Evolutionary conservation across 768 basidiomycete species (phyloP).

Genomic region (Boletus patriciae): DNA sequence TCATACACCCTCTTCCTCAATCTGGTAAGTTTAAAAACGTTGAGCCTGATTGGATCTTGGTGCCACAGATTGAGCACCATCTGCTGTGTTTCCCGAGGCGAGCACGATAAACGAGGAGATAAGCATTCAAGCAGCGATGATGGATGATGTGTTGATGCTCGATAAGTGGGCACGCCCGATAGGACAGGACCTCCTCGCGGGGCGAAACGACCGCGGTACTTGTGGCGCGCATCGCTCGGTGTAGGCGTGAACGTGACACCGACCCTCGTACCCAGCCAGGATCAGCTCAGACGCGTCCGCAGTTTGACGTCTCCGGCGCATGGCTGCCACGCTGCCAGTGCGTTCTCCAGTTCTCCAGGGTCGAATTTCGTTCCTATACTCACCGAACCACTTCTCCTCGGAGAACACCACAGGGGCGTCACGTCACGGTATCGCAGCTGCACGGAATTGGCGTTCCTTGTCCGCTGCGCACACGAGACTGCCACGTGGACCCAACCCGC

Average conservation of each 20-base stretch:
- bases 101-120: neutral
- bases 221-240: neutral
- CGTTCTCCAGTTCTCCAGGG: no score
- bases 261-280: neutral
- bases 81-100: neutral
- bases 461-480: no score
- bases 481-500: neutral
- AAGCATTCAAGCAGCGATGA: neutral
- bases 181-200: neutral
- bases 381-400: constrained; percentile 10
- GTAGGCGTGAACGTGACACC: neutral
- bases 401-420: neutral
- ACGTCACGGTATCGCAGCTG: neutral
- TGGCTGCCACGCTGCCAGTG: no score
- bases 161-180: neutral
- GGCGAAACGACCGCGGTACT: neutral
- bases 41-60: neutral
- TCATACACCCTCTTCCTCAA: neutral
- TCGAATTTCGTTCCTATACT: neutral
- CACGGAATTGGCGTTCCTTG: no score
- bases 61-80: neutral
- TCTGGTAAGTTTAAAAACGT: neutral
- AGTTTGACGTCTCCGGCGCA: neutral
- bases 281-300: neutral
- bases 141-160: neutral